Evolutionary conservation across 306 rosid species (phyloP), one percentile per base, ranked within the genome.

Genomic region (Chamaecrista fasciculata): DNA sequence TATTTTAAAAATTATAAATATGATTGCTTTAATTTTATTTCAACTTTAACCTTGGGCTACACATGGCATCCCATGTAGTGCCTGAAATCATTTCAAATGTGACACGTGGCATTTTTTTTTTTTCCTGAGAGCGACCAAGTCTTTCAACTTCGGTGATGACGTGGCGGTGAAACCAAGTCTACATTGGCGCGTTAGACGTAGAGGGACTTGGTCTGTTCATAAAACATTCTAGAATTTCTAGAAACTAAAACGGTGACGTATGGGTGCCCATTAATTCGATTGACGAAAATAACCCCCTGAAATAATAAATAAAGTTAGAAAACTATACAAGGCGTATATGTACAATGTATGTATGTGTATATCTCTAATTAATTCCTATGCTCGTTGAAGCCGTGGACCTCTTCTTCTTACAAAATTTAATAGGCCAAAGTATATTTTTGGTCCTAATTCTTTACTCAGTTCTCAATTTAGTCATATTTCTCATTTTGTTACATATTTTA

Each of bases 101-200:
- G 7, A 6, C 37, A 63, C 66, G 55, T 74, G 72, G 50, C 66
- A 1, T 1, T 18, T 8, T 21, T 11, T 8, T 26, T 15, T n/a
- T n/a, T n/a, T n/a, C n/a, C n/a, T n/a, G n/a, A n/a, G n/a, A n/a
- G n/a, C n/a, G n/a, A n/a, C n/a, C n/a, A n/a, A n/a, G n/a, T n/a
- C n/a, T n/a, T n/a, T n/a, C n/a, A n/a, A n/a, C n/a, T n/a, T n/a
- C n/a, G n/a, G 6, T 7, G 65, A 31, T 69, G 73, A 53, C 65
- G 28, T 15, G 40, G 69, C 18, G 52, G 4, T 60, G 4, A 14
- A 24, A 28, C 80, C 15, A 47, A 60, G 81, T 84, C 88, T 77
- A 20, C 74, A 62, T 58, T 63, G 84, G 81, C 76, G 84, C 79
- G 77, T 76, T 67, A 60, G 18, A 5, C 1, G 15, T 24, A 57